A percentile compares a stretch with the other conserved stretches of the same genome.
Conservation (phyloP, 257 asterid species). For the Agastache rugosa region DNA sequence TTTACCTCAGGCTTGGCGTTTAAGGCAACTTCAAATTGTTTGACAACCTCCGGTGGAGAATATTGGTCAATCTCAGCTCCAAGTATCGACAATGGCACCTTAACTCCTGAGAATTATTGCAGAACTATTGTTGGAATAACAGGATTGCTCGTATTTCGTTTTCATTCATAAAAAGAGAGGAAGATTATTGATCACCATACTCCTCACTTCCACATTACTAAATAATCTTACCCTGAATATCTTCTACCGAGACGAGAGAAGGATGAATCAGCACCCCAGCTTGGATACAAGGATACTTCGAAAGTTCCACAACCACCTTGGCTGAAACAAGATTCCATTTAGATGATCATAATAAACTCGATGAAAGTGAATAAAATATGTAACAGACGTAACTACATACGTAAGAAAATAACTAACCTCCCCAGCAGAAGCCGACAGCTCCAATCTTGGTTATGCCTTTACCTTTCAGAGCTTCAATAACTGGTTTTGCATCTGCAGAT, state of each 20-base stretch:
- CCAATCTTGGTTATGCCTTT: conserved; percentile 61
- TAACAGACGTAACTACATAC: background rate
- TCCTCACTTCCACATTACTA: too few relatives aligned
- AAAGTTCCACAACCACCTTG: conserved; percentile 68
- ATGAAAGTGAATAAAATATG: background rate
- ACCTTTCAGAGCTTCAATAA: conserved; percentile 62
- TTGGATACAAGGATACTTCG: conserved; percentile 51
- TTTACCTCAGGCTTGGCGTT: conserved; percentile 58
- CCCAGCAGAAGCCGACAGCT: conserved; percentile 78
- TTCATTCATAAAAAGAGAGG: background rate
- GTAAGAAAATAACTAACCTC: conserved; percentile 46
- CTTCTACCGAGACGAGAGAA: conserved; percentile 58
- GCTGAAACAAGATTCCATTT: conserved; percentile 41
- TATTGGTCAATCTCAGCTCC: conserved; percentile 61
- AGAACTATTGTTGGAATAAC: background rate
- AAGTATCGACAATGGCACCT: conserved; percentile 60
- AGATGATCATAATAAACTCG: background rate
- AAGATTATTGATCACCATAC: too few relatives aligned
- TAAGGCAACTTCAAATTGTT: conserved; percentile 49
- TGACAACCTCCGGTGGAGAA: conserved; percentile 57
- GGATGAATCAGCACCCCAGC: conserved; percentile 71
- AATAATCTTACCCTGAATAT: conserved; percentile 52
- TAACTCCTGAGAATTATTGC: conserved; percentile 48
- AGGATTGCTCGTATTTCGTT: too few relatives aligned
- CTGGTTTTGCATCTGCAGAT: conserved; percentile 59